Base-by-base conservation (phyloP, 768 basidiomycete genomes). In the Boletellus sp. region DNA sequence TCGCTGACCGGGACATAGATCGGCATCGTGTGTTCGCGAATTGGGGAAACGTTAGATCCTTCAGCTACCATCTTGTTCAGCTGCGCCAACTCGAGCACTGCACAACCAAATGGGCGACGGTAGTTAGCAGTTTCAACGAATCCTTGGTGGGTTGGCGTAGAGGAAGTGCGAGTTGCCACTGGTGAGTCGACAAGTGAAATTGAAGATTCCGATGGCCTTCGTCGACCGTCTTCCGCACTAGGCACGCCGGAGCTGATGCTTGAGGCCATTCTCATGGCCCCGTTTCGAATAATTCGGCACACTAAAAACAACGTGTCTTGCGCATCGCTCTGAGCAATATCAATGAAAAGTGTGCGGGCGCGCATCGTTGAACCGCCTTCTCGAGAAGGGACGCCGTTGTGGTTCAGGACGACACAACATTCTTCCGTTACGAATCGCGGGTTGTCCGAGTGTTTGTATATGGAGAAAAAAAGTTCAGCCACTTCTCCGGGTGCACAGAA, bases 61-160 rank as follows among this genome's bases (percentile, higher is more conserved):
- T 92, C 90, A 0, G 74, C 70, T 2, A 79, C 72, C 73, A 90
- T 81, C 61, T 80, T 83, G 56, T 71, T 77, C 47, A 94, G 69
- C 59, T 90, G 87, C 0, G 83, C 81, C 34, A 98, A 70, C 60
- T 96, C 91, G 47, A 97, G 71, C 10, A 96, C 86, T 3, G 95
- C 95, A 63, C 93, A 96, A n/a, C 94, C 95, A 63, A 98, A 93
- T 0, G 95, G 95, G 44, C 95, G 74, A 33, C 95, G 80, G 60
- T 87, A 87, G 47, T 79, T 78, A 22, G 68, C 54, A n/a, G 59
- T 49, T 10, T 80, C 80, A 22, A 41, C 54, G 43, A 36, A 62
- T 50, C 53, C 64, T 58, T 40, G 61, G 45, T 61, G 53, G 46
- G 68, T 67, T 34, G 63, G 58, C 38, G 61, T 51, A 17, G 51